Percentiles rank a stretch among this genome's conserved stretches.
Evolutionary conservation across 2,329 filamentous ascomycete genomes (phyloP).

Genomic region (Colletotrichum cuscutae): DNA sequence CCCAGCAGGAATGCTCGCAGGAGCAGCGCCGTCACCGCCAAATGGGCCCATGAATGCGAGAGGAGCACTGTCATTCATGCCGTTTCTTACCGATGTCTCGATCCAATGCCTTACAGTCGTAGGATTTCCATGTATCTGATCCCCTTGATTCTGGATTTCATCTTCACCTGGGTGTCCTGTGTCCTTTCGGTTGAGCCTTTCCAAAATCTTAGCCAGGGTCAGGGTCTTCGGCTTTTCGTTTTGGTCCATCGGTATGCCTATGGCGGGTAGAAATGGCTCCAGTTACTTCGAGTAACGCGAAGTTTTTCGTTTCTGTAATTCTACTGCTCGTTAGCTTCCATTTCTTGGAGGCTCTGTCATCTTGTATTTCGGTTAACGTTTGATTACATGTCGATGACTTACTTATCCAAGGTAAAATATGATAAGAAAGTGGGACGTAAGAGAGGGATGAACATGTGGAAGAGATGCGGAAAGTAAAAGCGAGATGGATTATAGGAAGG

Average conservation of each 20-base stretch:
- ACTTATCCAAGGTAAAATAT: neutral
- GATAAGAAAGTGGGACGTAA: neutral
- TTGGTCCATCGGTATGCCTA: neutral
- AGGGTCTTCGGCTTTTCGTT: neutral
- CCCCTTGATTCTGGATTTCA: neutral
- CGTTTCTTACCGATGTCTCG: neutral
- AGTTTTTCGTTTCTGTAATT: neutral
- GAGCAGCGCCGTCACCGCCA: neutral
- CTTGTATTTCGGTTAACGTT: neutral
- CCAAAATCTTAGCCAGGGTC: neutral
- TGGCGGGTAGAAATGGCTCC: neutral
- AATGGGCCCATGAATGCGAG: neutral
- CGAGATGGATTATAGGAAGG: no score
- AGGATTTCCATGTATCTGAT: neutral
- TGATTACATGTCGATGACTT: neutral
- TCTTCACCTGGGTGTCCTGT: neutral
- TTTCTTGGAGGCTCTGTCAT: neutral
- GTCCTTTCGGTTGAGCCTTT: neutral
- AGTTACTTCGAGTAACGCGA: neutral
- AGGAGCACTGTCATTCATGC: neutral
- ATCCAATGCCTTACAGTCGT: neutral
- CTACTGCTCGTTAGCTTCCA: neutral
- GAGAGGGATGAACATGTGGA: no score
- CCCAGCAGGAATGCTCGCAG: neutral
- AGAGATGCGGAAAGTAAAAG: no score